Base-by-base conservation (phyloP, 345 rosid species). In the Reutealis trisperma region DNA sequence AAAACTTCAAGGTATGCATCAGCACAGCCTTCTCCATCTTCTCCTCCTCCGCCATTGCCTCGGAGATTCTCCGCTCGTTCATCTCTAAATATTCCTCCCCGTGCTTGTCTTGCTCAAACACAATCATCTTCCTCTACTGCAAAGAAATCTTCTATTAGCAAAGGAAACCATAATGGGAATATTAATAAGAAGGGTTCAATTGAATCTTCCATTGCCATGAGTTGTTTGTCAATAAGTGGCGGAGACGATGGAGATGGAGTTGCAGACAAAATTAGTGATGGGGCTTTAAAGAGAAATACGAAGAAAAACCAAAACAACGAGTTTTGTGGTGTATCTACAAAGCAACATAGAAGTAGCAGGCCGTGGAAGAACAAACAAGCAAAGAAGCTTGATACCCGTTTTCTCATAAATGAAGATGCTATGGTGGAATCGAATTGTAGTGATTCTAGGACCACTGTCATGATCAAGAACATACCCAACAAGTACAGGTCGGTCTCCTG, bases 391-490 rank as follows among this genome's bases (percentile, higher is more conserved):
- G 94, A 87, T 71, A 55, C 76, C 69, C 87, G 91, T 16, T 95
- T 92, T 77, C 79, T 85, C 4, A 88, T 95, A 61, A 86, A 80
- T 49, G 97, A 85, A 69, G 88, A 86, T 19, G 84, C 81, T 14
- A 57, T 80, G 84, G 86, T 52, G 61, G 97, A 90, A 34, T 74
- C 93, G 2, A 86, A 79, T 81, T 77, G 85, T 69, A 84, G 82
- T 61, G 97, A 96, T 66, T 77, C 79, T 12, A 87, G 99, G 65
- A 93, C 99, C 82, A 92, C 99, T 62, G 89, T 96, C 58, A 96
- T 96, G 99, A 90, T 96, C 84, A 96, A 90, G 89, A 96, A 96
- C 96, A 93, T 96, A 34, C 99, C 99, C 49, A 96, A 93, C 82
- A 96, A 92, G 84, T 93, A 92, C 89, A 96, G 92, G 98, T 95